phyloP scores from a whole-genome alignment of 2,329 filamentous ascomycete genomes.

The Dryadomyces quercivorus region DNA sequence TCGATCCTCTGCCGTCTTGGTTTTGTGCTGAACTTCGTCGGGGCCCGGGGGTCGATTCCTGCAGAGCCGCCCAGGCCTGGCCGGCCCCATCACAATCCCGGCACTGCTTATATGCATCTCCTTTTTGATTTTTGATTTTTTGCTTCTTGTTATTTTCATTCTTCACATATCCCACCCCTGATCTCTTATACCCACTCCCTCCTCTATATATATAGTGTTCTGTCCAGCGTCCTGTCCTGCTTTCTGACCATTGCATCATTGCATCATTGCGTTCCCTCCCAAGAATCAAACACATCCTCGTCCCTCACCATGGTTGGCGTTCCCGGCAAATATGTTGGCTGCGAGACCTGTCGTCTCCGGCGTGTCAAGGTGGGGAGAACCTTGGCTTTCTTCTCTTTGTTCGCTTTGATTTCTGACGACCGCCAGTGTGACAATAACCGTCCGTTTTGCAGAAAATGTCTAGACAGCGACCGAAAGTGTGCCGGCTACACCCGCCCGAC shows the following conservation, averaged over 20 bases:
- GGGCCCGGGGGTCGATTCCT: background rate
- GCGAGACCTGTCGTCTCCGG: conserved; percentile 46
- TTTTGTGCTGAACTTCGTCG: background rate
- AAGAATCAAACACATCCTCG: background rate
- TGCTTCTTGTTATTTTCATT: background rate
- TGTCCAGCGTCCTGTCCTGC: background rate
- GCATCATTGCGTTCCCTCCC: background rate
- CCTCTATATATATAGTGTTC: background rate
- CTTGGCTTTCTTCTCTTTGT: conserved; percentile 2
- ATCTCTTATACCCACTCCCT: background rate
- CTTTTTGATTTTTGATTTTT: too few relatives aligned
- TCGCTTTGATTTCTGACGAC: background rate
- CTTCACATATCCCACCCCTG: too few relatives aligned
- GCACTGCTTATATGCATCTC: background rate
- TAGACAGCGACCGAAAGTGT: conserved; percentile 42
- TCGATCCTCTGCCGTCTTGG: background rate
- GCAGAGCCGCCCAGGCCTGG: background rate
- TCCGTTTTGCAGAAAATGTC: conserved; percentile 49
- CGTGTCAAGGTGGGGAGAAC: conserved; percentile 40
- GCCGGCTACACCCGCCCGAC: conserved; percentile 50
- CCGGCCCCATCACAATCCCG: background rate
- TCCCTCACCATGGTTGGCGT: conserved; percentile 46
- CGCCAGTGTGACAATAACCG: conserved; percentile 48
- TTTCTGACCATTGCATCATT: background rate
- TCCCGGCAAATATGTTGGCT: conserved; percentile 51